These are phyloP conservation scores for Verticillium nonalfalfae DNA, from an alignment of 2,329 filamentous ascomycete species.

Conservation along the genomic window DNA sequence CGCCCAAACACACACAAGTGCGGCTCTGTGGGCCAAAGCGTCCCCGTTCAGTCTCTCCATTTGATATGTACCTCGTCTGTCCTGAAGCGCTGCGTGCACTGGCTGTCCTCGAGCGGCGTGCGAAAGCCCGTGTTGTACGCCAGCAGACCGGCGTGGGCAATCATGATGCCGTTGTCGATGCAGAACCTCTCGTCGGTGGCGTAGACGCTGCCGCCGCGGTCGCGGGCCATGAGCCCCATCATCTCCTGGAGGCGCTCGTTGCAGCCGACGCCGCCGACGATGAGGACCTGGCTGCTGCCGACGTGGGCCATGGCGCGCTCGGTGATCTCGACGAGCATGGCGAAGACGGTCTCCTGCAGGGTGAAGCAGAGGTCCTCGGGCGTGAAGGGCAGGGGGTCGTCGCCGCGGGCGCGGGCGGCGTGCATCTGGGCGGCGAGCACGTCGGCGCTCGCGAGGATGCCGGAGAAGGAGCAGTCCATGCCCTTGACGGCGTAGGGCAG, in stretches of 20 bases:
- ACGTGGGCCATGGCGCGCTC: conserved; percentile 98
- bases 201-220: conserved; percentile 83
- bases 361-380: conserved; percentile 87
- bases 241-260: conserved; percentile 94
- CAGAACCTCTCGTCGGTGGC: conserved; percentile 97
- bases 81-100: conserved; percentile 77
- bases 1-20: too few species aligned
- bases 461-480: conserved; percentile 96
- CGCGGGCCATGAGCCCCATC: conserved; percentile 94
- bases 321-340: conserved; percentile 98
- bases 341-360: conserved; percentile 89
- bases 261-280: conserved; percentile 93
- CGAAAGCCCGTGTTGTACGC: conserved; percentile 76
- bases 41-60: conserved; percentile 58
- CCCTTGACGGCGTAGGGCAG: conserved; percentile 95
- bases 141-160: conserved; percentile 87
- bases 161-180: conserved; percentile 99
- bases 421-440: conserved; percentile 65
- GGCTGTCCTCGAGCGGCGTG: conserved; percentile 73
- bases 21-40: not conserved
- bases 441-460: conserved; percentile 81
- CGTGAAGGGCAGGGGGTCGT: conserved; percentile 51
- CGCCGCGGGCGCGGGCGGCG: conserved; percentile 37
- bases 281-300: conserved; percentile 80
- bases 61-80: conserved; percentile 76